A percentile compares a stretch with the other conserved stretches of the same genome.
phyloP scores from a whole-genome alignment of 2,329 filamentous ascomycete genomes.

The Pseudocercospora macadamiae region DNA sequence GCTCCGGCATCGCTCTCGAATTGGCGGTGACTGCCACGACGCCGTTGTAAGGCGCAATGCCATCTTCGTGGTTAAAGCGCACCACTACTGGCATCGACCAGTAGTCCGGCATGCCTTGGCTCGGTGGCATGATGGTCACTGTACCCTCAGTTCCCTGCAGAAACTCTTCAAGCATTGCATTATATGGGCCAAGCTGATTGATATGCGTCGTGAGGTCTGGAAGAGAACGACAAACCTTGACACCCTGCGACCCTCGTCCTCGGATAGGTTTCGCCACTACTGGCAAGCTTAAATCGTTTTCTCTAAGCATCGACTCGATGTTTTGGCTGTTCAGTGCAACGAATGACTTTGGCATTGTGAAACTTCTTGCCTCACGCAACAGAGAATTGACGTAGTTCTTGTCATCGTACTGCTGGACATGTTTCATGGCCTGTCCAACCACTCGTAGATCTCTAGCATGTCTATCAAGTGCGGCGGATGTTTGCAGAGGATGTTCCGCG shows the following conservation, averaged over 20 bases:
- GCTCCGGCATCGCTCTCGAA: conserved; percentile 44
- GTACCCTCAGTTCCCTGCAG: conserved; percentile 55
- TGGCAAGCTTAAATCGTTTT: conserved; percentile 31
- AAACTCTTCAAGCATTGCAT: conserved; percentile 54
- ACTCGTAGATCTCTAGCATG: conserved; percentile 41
- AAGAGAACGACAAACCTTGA: conserved; percentile 48
- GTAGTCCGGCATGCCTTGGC: conserved; percentile 37
- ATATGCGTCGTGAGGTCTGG: conserved; percentile 42
- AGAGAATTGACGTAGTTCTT: conserved; percentile 54
- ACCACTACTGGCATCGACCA: conserved; percentile 51
- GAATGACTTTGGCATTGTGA: conserved; percentile 23
- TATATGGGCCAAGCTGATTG: conserved; percentile 39
- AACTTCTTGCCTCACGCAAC: conserved; percentile 40
- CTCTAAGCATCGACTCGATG: background rate
- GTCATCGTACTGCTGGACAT: conserved; percentile 56
- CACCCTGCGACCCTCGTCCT: conserved; percentile 55
- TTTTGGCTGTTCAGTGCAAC: conserved; percentile 27
- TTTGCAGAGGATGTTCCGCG: conserved; percentile 52
- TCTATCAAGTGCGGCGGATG: conserved; percentile 38
- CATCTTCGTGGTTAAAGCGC: conserved; percentile 53
- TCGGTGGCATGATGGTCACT: conserved; percentile 57
- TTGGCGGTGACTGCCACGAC: conserved; percentile 53
- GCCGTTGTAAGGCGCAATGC: conserved; percentile 55
- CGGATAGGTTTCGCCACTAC: conserved; percentile 54
- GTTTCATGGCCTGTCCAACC: conserved; percentile 51